These are phyloP conservation scores for Microdochium nivale DNA, from an alignment of 2,329 filamentous ascomycete species.

Conservation along the genomic window DNA sequence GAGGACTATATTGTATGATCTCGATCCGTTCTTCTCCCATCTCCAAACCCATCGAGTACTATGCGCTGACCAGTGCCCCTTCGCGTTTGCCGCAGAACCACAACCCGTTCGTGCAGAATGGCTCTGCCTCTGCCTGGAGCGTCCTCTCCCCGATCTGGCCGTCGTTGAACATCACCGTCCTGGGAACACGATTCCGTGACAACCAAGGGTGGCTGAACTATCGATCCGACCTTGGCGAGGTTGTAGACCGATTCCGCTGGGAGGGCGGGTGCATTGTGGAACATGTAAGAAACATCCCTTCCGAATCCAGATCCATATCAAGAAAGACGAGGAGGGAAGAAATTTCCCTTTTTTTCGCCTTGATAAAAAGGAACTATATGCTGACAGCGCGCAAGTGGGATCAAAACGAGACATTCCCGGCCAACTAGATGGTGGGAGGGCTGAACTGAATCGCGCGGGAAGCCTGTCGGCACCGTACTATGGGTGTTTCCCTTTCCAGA, in stretches of 20 bases:
- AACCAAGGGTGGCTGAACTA: neutral
- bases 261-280: constrained; percentile 15
- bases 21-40: neutral
- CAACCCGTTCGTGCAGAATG: constrained; percentile 9
- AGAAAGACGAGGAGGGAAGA: no score
- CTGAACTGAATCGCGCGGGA: no score
- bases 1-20: constrained; percentile 7
- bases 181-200: constrained; percentile 8
- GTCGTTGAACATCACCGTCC: constrained; percentile 6
- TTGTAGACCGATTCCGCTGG: constrained; percentile 13
- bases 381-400: constrained; percentile 7
- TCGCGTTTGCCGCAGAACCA: constrained; percentile 8
- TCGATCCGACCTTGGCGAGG: constrained; percentile 7
- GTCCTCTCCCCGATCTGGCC: constrained; percentile 10
- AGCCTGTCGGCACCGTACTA: no score
- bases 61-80: neutral
- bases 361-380: no score
- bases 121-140: constrained; percentile 9
- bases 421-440: neutral
- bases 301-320: no score
- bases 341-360: no score
- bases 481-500: no score
- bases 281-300: constrained; percentile 10
- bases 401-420: constrained; percentile 7
- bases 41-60: neutral